A percentile compares a stretch with the other conserved stretches of the same genome.
phyloP scores from a whole-genome alignment of 331 rosid species.

The Acacia concinna region DNA sequence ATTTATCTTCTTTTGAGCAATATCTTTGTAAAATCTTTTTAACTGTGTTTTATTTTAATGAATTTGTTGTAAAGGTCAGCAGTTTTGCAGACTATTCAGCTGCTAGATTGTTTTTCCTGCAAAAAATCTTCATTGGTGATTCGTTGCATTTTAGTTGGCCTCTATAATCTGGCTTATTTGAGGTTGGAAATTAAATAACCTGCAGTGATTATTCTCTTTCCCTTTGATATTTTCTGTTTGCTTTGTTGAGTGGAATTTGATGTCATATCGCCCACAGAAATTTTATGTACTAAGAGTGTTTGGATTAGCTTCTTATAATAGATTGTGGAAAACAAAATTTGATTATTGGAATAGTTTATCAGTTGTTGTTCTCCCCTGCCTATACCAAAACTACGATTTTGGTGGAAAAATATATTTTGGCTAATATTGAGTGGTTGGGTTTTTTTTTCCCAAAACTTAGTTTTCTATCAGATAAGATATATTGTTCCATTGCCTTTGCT shows the following conservation, averaged over 20 bases:
- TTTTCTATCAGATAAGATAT: neutral
- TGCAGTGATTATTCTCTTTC: neutral
- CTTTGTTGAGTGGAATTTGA: neutral
- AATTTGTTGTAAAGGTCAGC: constrained; percentile 32
- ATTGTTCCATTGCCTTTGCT: neutral
- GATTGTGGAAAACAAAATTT: neutral
- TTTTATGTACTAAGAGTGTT: neutral
- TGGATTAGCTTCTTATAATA: neutral
- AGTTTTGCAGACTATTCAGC: constrained; percentile 20
- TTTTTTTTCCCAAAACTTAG: neutral
- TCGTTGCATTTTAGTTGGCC: neutral
- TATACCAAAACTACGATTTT: neutral
- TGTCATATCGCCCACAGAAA: neutral
- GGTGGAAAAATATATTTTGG: neutral
- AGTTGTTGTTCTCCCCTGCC: neutral
- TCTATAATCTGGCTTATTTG: neutral
- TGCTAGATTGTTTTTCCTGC: neutral
- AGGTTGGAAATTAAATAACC: constrained; percentile 15
- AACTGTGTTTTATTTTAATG: constrained; percentile 19
- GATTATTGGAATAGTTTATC: neutral
- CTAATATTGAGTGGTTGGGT: neutral
- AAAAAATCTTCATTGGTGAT: neutral
- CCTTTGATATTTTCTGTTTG: neutral
- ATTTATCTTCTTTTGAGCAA: constrained; percentile 1
- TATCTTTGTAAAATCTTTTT: constrained; percentile 19